Percentiles rank a stretch among this genome's conserved stretches.
Evolutionary conservation across 257 asterid species (phyloP).

Genomic region (Gentiana dahurica): DNA sequence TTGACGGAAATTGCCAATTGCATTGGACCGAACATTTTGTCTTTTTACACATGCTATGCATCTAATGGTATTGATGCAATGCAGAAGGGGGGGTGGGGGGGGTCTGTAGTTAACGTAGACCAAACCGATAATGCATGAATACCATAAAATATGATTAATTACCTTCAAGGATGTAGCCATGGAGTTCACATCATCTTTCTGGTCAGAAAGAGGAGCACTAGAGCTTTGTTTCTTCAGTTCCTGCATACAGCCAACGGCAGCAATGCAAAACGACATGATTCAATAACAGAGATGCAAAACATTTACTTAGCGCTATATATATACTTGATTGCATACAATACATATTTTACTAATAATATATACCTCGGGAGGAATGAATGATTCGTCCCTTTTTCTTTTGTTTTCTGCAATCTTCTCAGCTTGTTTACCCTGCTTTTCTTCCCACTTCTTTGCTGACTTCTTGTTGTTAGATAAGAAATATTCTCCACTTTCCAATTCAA

Average conservation of each 20-base stretch:
- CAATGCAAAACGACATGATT: background rate
- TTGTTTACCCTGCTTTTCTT: constrained; percentile 87
- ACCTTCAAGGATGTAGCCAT: constrained; percentile 65
- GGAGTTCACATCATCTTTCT: constrained; percentile 41
- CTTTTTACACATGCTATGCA: too few species aligned
- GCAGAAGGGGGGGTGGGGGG: too few species aligned
- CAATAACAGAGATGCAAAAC: background rate
- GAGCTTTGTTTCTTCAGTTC: constrained; percentile 35
- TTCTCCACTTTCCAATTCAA: constrained; percentile 80
- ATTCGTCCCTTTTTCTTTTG: constrained; percentile 66
- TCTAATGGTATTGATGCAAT: too few species aligned
- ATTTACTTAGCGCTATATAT: background rate
- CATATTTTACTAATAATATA: constrained; percentile 8
- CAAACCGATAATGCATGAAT: background rate
- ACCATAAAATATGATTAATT: constrained; percentile 3
- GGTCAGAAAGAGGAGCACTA: constrained; percentile 15
- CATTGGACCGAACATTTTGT: too few species aligned
- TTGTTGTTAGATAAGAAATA: constrained; percentile 67
- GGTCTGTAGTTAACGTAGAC: background rate
- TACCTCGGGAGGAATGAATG: constrained; percentile 88
- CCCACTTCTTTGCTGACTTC: constrained; percentile 80
- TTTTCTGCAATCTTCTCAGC: constrained; percentile 62
- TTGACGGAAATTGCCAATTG: too few species aligned
- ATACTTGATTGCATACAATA: background rate
- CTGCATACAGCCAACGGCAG: constrained; percentile 23